Percentiles rank a stretch among this genome's conserved stretches.
Conservation (phyloP, 2,329 filamentous ascomycete species). For the Fonsecaea erecta region DNA sequence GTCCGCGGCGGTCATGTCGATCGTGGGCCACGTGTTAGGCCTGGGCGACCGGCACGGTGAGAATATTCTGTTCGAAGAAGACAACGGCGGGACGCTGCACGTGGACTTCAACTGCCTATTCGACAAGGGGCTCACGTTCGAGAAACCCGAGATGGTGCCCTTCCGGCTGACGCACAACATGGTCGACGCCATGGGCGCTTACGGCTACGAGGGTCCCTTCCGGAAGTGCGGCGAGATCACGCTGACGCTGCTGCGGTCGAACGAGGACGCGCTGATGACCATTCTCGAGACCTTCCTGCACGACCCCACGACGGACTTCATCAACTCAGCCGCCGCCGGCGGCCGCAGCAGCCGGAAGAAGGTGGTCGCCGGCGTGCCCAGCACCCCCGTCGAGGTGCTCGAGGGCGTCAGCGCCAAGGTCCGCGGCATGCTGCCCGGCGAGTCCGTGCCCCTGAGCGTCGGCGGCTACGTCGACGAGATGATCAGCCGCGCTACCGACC, state of each 20-base stretch:
- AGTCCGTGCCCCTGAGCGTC: conserved; percentile 90
- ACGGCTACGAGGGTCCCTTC: conserved; percentile 92
- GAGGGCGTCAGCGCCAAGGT: conserved; percentile 89
- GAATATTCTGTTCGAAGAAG: conserved; percentile 93
- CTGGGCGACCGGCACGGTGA: conserved; percentile 95
- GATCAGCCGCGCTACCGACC: conserved; percentile 82
- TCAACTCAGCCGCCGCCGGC: conserved; percentile 73
- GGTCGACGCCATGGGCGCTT: conserved; percentile 92
- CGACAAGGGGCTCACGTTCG: conserved; percentile 94
- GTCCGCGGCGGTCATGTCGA: conserved; percentile 98
- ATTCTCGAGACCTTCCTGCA: conserved; percentile 97
- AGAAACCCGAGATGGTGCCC: conserved; percentile 90
- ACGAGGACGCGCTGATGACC: conserved; percentile 96
- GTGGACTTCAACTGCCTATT: conserved; percentile 99
- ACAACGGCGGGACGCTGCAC: conserved; percentile 91
- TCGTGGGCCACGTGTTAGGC: conserved; percentile 92
- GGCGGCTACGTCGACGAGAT: conserved; percentile 97
- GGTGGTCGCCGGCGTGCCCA: conserved; percentile 60
- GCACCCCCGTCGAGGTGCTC: conserved; percentile 77
- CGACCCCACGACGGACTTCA: conserved; percentile 91
- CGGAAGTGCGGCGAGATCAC: conserved; percentile 88
- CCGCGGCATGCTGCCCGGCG: conserved; percentile 77
- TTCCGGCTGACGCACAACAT: conserved; percentile 99
- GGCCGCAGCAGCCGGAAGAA: conserved; percentile 43
- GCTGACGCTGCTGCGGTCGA: conserved; percentile 78